Evolutionary conservation across 129 eudicot genomes (phyloP), one percentile per base, ranked within the genome.

Genomic region (Lactuca sativa): DNA sequence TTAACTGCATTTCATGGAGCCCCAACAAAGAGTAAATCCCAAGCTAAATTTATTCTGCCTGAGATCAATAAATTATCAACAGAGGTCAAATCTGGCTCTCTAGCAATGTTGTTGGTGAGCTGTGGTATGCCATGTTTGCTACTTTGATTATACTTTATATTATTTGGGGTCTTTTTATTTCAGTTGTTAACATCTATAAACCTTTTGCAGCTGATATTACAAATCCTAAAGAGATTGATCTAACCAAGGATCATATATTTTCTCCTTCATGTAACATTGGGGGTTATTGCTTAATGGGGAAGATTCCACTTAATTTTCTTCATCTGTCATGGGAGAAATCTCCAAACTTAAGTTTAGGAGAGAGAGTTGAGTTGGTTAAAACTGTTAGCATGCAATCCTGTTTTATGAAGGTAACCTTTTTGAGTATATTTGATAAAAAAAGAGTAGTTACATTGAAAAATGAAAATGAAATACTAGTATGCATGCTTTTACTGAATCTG

Each of bases 381-480:
- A 78, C 82, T n/a, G 90, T 90, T 38, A 86, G 82, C 83, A 75
- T 95, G 96, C 78, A 70, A 53, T 74, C 97, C 38, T 90, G 89
- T 74, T 69, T 64, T 69, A 59, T 85, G 83, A 85, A 82, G 97
- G 99, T 95, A 85, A 37, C 63, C 70, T 65, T 37, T 48, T 34
- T 16, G n/a, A 30, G 17, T 7, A 67, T 59, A 55, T 66, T 48
- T 56, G 7, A 33, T 71, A 62, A 40, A 58, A 41, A 59, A 9
- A 21, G 34, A n/a, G 9, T 47, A 44, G 0, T 16, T 56, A 6
- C 9, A 16, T 56, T 56, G 16, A 25, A 16, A 62, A 62, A 30
- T 6, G 32, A 52, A 21, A 51, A 32, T 51, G 47, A 9, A 67
- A 67, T 8, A 52, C 4, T 33, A 34, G 0, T 11, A 33, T 12